Evolutionary conservation across 305 asterid genomes (phyloP), one percentile per base, ranked within the genome.

Genomic region (Solanum hybrid): DNA sequence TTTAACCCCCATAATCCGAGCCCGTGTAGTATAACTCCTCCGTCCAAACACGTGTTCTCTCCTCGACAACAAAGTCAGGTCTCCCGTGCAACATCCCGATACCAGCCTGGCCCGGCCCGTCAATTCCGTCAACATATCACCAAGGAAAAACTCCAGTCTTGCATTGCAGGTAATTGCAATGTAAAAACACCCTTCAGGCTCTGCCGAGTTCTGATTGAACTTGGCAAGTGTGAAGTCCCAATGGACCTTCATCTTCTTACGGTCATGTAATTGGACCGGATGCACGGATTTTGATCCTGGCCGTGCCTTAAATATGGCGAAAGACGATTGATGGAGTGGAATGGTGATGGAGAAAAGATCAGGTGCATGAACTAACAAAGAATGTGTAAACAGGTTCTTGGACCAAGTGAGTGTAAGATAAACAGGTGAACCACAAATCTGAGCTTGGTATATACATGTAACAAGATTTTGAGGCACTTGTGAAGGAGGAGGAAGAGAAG

Each of bases 381-480:
- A 73, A 65, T 92, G 93, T 8, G 93, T 81, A 88, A 86, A 90
- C 51, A 86, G 78, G 86, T 91, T 88, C 76, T 87, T 92, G 89
- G 94, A 92, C 94, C 94, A 92, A 84, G 94, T 90, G 85, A 92
- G 91, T 1, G 94, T 91, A 72, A 92, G 89, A 80, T 90, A 36
- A 61, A 89, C 72, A 1, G 91, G 92, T 14, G 92, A 88, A 88
- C 88, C 83, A 29, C 76, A 92, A 37, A 92, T 31, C 22, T 82
- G 89, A 88, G 94, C 85, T 91, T 91, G 93, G 77, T 92, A 92
- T 80, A 91, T 89, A 89, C 94, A 92, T 17, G 94, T 92, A 20
- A 91, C 83, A 51, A 92, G 91, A 38, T 90, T 92, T 61, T 92
- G 94, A 90, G 93, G 92, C 87, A 88, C 88, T 83, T 90, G 91